phyloP scores from a whole-genome alignment of 768 basidiomycete species.

The Chalciporus chontae region DNA sequence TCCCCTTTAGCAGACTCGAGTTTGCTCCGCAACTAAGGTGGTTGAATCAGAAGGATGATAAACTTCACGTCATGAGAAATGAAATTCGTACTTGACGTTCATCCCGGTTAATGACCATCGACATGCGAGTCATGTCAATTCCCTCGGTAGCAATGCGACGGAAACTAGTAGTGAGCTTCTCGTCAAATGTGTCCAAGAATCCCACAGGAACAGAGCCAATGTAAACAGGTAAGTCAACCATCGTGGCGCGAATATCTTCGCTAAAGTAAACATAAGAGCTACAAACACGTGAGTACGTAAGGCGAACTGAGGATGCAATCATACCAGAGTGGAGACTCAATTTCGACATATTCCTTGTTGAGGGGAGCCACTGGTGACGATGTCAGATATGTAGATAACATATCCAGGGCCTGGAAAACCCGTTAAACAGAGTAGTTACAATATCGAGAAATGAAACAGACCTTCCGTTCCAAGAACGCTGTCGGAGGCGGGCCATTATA shows the following conservation, averaged over 20 bases:
- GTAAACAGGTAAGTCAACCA: slow-evolving; percentile 71
- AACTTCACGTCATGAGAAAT: neutral
- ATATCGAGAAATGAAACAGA: slow-evolving; percentile 20
- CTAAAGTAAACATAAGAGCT: slow-evolving; percentile 87
- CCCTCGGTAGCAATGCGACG: slow-evolving; percentile 66
- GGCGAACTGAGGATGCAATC: slow-evolving; percentile 12
- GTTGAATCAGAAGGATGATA: slow-evolving; percentile 1
- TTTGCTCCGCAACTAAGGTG: slow-evolving; percentile 69
- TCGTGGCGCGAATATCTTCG: slow-evolving; percentile 70
- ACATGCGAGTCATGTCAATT: slow-evolving; percentile 89
- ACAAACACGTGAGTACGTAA: slow-evolving; percentile 12
- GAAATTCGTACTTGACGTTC: slow-evolving; percentile 66
- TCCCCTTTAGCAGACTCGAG: slow-evolving; percentile 83
- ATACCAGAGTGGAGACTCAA: slow-evolving; percentile 84
- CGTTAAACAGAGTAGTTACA: neutral
- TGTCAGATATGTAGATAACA: slow-evolving; percentile 85
- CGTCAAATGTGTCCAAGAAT: slow-evolving; percentile 68
- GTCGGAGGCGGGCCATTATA: slow-evolving; percentile 77
- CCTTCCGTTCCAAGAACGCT: slow-evolving; percentile 71
- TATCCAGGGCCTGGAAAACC: slow-evolving; percentile 65
- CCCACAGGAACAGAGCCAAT: slow-evolving; percentile 82
- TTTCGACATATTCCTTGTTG: slow-evolving; percentile 91
- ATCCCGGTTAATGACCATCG: slow-evolving; percentile 80
- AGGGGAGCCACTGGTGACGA: slow-evolving; percentile 78
- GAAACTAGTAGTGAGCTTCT: slow-evolving; percentile 65